Percentiles rank a stretch among this genome's conserved stretches.
Evolutionary conservation across 2,329 filamentous ascomycete genomes (phyloP).

Genomic region (Hymenotorrendiella dingleyae): DNA sequence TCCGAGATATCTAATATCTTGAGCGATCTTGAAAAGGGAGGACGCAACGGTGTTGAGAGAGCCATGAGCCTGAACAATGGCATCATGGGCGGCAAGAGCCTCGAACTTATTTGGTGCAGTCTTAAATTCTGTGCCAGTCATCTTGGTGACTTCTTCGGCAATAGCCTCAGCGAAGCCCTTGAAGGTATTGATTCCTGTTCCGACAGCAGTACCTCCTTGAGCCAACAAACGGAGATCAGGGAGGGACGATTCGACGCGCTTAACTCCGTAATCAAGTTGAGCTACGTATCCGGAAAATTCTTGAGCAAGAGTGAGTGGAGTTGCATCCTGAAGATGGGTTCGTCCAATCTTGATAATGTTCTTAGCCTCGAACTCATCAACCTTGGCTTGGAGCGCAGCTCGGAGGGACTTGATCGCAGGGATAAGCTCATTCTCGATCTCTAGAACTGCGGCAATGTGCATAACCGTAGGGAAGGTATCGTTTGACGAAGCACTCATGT

Average conservation of each 20-base stretch:
- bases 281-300: slow-evolving; percentile 97
- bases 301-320: slow-evolving; percentile 88
- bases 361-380: slow-evolving; percentile 74
- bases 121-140: slow-evolving; percentile 89
- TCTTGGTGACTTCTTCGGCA: slow-evolving; percentile 81
- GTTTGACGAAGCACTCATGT: slow-evolving; percentile 98
- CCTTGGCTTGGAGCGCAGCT: slow-evolving; percentile 79
- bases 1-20: slow-evolving; percentile 95
- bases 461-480: slow-evolving; percentile 99
- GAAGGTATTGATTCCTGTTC: slow-evolving; percentile 96
- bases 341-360: slow-evolving; percentile 98
- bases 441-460: slow-evolving; percentile 96
- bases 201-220: slow-evolving; percentile 94
- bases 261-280: slow-evolving; percentile 85
- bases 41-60: slow-evolving; percentile 86
- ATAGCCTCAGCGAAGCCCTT: slow-evolving; percentile 92
- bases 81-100: slow-evolving; percentile 90
- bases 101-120: slow-evolving; percentile 99
- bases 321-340: slow-evolving; percentile 96
- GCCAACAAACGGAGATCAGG: slow-evolving; percentile 82
- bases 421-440: slow-evolving; percentile 79
- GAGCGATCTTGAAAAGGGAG: slow-evolving; percentile 95
- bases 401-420: slow-evolving; percentile 79
- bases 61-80: slow-evolving; percentile 89
- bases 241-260: slow-evolving; percentile 75